Base-by-base conservation (phyloP, 1,284 basidiomycete genomes). In the Heterobasidion irregulare region DNA sequence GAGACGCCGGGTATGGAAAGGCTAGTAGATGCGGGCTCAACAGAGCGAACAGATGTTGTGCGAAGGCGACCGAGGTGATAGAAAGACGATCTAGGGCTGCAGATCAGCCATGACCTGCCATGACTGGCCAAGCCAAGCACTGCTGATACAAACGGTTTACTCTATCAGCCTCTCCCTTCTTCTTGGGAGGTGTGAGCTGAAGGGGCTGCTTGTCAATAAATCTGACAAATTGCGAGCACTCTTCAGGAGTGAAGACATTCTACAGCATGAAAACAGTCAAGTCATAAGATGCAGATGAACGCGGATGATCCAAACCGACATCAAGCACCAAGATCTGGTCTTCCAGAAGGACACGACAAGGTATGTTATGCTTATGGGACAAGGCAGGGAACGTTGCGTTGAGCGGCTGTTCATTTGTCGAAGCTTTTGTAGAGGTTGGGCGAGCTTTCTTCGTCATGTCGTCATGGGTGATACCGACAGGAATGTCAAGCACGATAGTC, bases 141-240 rank as follows among this genome's bases (percentile, higher is more conserved):
- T 15, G 15, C 32, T 26, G 19, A 50, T 38, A 70, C 76, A 62
- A 65, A 88, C 87, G 75, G 66, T 89, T 91, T 12, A 88, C 80
- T 52, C 90, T 71, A 35, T 83, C 80, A 0, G 90, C 89, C 67
- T 92, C 88, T 5, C 87, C 89, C 56, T 75, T 75, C 69, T 86
- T 89, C 66, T 84, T 84, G 1, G 86, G 83, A 16, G 82, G 84
- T 0, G 85, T 86, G 2, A 88, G 77, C 58, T 83, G 80, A 47
- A 92, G 70, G 19, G 82, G 80, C 13, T 86, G 73, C n/a, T 62
- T 66, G 50, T 84, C 78, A 48, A 88, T 81, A 68, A 87, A 84
- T 58, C 76, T 76, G n/a, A 80, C 72, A 59, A 81, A 83, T 5
- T 70, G 61, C 62, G 79, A 82, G 70, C 86, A 89, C 67, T 89